Percentiles rank a stretch among this genome's conserved stretches.
Evolutionary conservation across 1,284 basidiomycete species (phyloP).

Genomic region (Crucibulum cyathiforme): DNA sequence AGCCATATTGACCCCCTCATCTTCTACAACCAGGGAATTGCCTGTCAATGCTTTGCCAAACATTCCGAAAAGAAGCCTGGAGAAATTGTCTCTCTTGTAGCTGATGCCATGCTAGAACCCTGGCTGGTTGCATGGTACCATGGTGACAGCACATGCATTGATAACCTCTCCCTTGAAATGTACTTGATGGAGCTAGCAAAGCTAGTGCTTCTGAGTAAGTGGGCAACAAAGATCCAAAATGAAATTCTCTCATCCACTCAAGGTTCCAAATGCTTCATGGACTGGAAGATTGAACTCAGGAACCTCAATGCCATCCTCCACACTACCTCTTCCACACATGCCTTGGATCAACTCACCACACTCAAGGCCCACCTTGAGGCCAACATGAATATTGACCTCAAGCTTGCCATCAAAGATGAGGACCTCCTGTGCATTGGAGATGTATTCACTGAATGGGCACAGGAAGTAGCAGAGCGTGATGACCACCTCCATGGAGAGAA

Average conservation of each 20-base stretch:
- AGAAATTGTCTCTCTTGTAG: background rate
- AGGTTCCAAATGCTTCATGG: slow-evolving; percentile 4
- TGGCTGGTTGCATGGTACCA: background rate
- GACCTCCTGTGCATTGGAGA: background rate
- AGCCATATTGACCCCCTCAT: background rate
- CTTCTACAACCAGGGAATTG: background rate
- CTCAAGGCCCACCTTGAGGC: background rate
- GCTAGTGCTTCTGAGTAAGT: slow-evolving; percentile 13
- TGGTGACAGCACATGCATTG: slow-evolving; percentile 6
- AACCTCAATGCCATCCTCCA: slow-evolving; percentile 15
- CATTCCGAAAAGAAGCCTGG: background rate
- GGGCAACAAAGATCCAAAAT: slow-evolving; percentile 13
- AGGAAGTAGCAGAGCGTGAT: background rate
- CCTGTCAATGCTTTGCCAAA: background rate
- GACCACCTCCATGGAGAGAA: background rate
- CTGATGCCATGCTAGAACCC: background rate
- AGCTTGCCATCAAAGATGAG: background rate
- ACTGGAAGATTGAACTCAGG: slow-evolving; percentile 17
- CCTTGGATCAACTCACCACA: background rate
- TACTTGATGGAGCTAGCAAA: slow-evolving; percentile 15
- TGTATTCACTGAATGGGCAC: background rate
- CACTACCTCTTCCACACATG: slow-evolving; percentile 8
- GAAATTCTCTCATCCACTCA: slow-evolving; percentile 11
- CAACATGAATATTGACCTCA: background rate
- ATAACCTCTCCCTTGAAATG: slow-evolving; percentile 9